Evolutionary conservation across 495 filamentous ascomycete genomes (phyloP).

Genomic region (Aspergillus ellipticus): DNA sequence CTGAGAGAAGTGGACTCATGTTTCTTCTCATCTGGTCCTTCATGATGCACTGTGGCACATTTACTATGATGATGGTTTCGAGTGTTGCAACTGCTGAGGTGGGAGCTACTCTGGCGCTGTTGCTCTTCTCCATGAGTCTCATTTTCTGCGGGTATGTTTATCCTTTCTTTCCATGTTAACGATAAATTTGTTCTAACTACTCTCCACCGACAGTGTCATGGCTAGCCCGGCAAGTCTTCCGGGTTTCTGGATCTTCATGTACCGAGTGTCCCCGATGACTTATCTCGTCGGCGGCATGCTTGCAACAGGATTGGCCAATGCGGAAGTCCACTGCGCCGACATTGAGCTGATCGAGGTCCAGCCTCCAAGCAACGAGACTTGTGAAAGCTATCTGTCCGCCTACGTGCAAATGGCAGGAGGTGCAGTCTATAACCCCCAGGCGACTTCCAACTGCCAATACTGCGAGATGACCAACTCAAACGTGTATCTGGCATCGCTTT

Average conservation of each 20-base stretch:
- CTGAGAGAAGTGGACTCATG: conserved; percentile 45
- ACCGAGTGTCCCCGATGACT: conserved; percentile 43
- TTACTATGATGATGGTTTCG: not conserved
- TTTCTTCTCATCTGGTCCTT: conserved; percentile 35
- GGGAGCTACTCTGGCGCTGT: not conserved
- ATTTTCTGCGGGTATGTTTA: conserved; percentile 40
- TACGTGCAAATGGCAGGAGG: conserved; percentile 48
- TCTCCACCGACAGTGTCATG: conserved; percentile 41
- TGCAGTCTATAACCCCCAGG: conserved; percentile 46
- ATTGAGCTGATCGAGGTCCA: conserved; percentile 17
- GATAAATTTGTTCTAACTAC: not conserved
- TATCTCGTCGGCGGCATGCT: conserved; percentile 47
- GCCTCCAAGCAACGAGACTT: conserved; percentile 44
- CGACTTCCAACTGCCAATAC: conserved; percentile 50
- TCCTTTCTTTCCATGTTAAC: not conserved
- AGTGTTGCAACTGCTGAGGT: not conserved
- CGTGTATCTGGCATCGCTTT: conserved; percentile 15
- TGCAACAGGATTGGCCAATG: conserved; percentile 33
- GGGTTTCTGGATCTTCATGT: conserved; percentile 69
- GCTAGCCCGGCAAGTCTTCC: conserved; percentile 53
- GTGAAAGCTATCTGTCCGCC: conserved; percentile 48
- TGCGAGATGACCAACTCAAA: conserved; percentile 43
- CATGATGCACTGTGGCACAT: conserved; percentile 4
- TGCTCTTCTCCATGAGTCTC: conserved; percentile 30
- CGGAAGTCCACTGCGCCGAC: conserved; percentile 31